phyloP scores from a whole-genome alignment of 2,329 filamentous ascomycete genomes.

The Microthyrium microscopicum region DNA sequence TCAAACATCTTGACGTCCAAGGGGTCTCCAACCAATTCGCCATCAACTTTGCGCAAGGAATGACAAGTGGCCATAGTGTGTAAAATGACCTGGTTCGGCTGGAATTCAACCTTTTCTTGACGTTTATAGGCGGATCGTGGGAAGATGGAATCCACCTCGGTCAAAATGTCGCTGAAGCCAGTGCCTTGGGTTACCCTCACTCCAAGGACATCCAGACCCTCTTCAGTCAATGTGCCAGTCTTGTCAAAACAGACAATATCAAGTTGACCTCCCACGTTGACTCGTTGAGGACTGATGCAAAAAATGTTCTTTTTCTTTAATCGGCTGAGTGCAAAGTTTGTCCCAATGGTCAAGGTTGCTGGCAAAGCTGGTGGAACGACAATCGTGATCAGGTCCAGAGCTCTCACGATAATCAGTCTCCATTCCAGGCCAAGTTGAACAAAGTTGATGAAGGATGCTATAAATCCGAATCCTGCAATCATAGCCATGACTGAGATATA shows the following conservation, averaged over 20 bases:
- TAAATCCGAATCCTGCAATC: slow-evolving; percentile 72
- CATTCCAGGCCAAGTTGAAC: slow-evolving; percentile 66
- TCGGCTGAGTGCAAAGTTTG: slow-evolving; percentile 78
- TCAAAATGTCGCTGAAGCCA: slow-evolving; percentile 61
- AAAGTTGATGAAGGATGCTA: slow-evolving; percentile 88
- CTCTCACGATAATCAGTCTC: slow-evolving; percentile 82
- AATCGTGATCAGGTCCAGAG: slow-evolving; percentile 90
- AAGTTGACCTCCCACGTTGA: slow-evolving; percentile 90
- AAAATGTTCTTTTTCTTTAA: slow-evolving; percentile 85
- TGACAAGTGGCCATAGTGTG: slow-evolving; percentile 98
- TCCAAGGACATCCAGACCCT: slow-evolving; percentile 85
- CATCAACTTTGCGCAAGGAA: slow-evolving; percentile 72
- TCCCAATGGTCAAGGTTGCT: slow-evolving; percentile 89
- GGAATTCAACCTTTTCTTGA: slow-evolving; percentile 42
- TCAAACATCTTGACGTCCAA: slow-evolving; percentile 98
- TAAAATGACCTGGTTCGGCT: slow-evolving; percentile 52
- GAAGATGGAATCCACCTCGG: slow-evolving; percentile 44
- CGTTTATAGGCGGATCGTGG: slow-evolving; percentile 37
- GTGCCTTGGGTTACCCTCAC: slow-evolving; percentile 58
- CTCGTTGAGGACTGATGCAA: slow-evolving; percentile 91
- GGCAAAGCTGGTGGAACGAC: slow-evolving; percentile 90
- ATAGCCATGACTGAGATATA: slow-evolving; percentile 94
- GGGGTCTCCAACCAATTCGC: slow-evolving; percentile 80
- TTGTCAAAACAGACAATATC: slow-evolving; percentile 98
- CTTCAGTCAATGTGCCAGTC: slow-evolving; percentile 93